phyloP scores from a whole-genome alignment of 352 stramenopile genomes.

The Globisporangium alternatum region DNA sequence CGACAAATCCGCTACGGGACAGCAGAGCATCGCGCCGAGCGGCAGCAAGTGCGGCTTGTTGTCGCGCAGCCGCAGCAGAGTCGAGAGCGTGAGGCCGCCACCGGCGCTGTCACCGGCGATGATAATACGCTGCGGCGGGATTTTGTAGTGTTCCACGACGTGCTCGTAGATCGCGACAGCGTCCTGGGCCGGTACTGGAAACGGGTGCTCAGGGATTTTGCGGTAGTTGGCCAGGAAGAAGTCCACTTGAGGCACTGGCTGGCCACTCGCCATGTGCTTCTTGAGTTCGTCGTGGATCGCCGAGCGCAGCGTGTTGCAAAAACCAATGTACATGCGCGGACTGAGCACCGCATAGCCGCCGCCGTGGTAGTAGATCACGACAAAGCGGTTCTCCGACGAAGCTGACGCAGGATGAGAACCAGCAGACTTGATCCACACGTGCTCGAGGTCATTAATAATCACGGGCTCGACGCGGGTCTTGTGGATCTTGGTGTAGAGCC shows the following conservation, averaged over 20 bases:
- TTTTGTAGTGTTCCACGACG: slow-evolving; percentile 23
- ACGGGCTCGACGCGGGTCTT: slow-evolving; percentile 24
- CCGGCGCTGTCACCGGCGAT: slow-evolving; percentile 49
- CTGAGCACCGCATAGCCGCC: slow-evolving; percentile 42
- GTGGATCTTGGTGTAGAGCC: slow-evolving; percentile 22
- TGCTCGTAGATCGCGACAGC: slow-evolving; percentile 39
- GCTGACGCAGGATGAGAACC: background rate
- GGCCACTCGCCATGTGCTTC: background rate
- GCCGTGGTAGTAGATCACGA: slow-evolving; percentile 32
- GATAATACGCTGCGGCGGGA: slow-evolving; percentile 36
- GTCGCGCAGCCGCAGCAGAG: slow-evolving; percentile 37
- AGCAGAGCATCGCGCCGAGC: slow-evolving; percentile 30
- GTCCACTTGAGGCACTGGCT: slow-evolving; percentile 22
- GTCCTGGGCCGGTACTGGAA: slow-evolving; percentile 35
- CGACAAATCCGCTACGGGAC: slow-evolving; percentile 29
- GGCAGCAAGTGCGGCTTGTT: slow-evolving; percentile 16
- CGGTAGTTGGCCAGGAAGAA: slow-evolving; percentile 51
- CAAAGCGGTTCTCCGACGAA: slow-evolving; percentile 2
- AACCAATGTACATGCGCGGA: slow-evolving; percentile 39
- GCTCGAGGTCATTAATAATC: slow-evolving; percentile 30
- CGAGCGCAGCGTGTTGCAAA: slow-evolving; percentile 26
- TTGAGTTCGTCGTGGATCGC: slow-evolving; percentile 23
- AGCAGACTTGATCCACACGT: slow-evolving; percentile 28
- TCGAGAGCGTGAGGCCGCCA: slow-evolving; percentile 42
- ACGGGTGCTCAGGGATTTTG: slow-evolving; percentile 41